Evolutionary conservation across 108 stramenopile species (phyloP).

Genomic region (Seminavis robusta): DNA sequence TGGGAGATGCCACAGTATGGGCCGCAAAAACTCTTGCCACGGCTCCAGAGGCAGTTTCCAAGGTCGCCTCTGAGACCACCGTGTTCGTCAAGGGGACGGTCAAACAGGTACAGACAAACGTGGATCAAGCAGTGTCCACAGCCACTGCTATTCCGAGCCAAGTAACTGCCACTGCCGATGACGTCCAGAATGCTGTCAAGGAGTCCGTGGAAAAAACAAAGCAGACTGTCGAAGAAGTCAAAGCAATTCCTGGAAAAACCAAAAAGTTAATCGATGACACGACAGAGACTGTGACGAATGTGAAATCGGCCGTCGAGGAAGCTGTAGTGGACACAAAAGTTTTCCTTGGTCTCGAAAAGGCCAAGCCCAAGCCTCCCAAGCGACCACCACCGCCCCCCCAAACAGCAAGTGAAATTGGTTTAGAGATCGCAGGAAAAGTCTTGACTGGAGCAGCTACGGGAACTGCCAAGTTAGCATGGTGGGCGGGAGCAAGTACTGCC

Average conservation of each 20-base stretch:
- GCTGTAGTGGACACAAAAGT: constrained; percentile 15
- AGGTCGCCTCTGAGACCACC: constrained; percentile 5
- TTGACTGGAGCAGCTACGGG: no score
- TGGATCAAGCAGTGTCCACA: background rate
- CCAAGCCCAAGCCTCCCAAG: constrained; percentile 29
- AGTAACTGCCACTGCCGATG: background rate
- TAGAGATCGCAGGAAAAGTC: no score
- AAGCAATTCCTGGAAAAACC: constrained; percentile 9
- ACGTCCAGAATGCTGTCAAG: constrained; percentile 7
- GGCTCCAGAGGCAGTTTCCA: constrained; percentile 9
- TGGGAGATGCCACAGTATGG: constrained; percentile 3
- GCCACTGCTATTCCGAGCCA: background rate
- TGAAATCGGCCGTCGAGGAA: constrained; percentile 5
- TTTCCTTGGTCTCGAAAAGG: constrained; percentile 27
- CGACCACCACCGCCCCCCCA: constrained; percentile 13
- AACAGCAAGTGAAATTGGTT: no score
- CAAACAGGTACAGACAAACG: background rate
- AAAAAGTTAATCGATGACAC: constrained; percentile 8
- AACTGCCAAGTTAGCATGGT: no score
- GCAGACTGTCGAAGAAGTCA: background rate
- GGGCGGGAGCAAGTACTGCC: no score
- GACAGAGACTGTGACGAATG: background rate
- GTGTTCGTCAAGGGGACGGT: background rate
- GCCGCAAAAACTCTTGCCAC: background rate
- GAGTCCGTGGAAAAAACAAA: constrained; percentile 12